phyloP scores from a whole-genome alignment of 306 rosid genomes.

The Sicyos edulis region DNA sequence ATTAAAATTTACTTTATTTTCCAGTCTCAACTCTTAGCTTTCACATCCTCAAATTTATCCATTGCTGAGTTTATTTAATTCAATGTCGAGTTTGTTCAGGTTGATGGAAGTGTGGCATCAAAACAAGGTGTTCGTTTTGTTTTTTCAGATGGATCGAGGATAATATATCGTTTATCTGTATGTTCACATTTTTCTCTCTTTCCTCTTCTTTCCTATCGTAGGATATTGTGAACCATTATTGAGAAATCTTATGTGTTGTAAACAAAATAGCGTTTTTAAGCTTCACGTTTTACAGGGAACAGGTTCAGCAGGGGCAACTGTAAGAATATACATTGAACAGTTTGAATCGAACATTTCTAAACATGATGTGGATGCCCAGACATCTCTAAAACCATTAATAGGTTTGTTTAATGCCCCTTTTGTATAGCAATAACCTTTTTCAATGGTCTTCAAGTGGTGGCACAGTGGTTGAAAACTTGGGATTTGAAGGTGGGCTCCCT shows the following conservation, averaged over 20 bases:
- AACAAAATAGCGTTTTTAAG: not conserved
- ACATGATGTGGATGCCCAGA: constrained; percentile 84
- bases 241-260: not conserved
- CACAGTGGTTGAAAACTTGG: no score
- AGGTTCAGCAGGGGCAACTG: constrained; percentile 96
- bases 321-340: constrained; percentile 86
- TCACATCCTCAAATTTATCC: not conserved
- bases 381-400: constrained; percentile 75
- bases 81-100: constrained; percentile 34
- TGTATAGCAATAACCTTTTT: not conserved
- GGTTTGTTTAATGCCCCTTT: constrained; percentile 37
- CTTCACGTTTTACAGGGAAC: constrained; percentile 56
- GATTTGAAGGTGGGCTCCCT: no score
- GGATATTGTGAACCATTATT: constrained; percentile 12
- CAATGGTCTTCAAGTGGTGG: no score
- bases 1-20: constrained; percentile 16
- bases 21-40: not conserved
- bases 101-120: constrained; percentile 79
- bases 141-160: constrained; percentile 91
- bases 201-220: not conserved
- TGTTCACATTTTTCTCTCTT: constrained; percentile 22
- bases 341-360: constrained; percentile 70
- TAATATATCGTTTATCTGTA: constrained; percentile 93
- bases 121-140: constrained; percentile 94
- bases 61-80: constrained; percentile 21